These are phyloP conservation scores for Arachnopeziza araneosa DNA, from an alignment of 2,329 filamentous ascomycete species.

Conservation along the genomic window DNA sequence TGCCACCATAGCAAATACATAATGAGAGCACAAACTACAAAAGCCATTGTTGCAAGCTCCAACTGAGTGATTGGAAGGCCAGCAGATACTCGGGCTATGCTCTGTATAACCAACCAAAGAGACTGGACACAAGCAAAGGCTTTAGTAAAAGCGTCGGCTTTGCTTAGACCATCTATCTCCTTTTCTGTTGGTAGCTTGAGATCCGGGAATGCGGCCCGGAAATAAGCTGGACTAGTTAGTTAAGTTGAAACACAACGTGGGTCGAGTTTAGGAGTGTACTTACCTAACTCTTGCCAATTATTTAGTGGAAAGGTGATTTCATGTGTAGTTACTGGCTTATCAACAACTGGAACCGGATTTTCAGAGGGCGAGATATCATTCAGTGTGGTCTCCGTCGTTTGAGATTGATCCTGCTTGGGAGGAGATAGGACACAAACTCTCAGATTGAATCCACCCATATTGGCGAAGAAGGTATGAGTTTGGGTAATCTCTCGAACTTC, in stretches of 20 bases:
- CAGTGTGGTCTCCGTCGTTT: not conserved
- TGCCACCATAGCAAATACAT: conserved; percentile 27
- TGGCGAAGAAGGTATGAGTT: conserved; percentile 2
- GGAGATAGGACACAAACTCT: not conserved
- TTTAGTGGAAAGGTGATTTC: not conserved
- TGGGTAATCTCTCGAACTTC: not conserved
- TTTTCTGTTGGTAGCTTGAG: conserved; percentile 4
- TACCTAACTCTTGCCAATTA: not conserved
- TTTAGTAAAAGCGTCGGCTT: conserved; percentile 26
- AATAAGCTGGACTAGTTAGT: not conserved
- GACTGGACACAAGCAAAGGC: conserved; percentile 26
- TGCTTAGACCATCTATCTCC: conserved; percentile 26
- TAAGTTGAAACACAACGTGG: not conserved
- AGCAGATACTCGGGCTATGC: conserved; percentile 17
- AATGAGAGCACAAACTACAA: conserved; percentile 19
- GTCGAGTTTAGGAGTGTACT: not conserved
- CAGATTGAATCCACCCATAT: conserved; percentile 1
- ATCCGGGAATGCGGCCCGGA: not conserved
- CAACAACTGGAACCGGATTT: not conserved
- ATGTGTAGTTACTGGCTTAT: not conserved
- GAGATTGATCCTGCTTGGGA: not conserved
- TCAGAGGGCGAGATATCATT: not conserved
- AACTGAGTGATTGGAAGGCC: conserved; percentile 23
- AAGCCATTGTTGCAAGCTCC: conserved; percentile 27
- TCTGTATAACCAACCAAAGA: conserved; percentile 23